These are phyloP conservation scores for Trichothecium sympodiale DNA, from an alignment of 2,329 filamentous ascomycete genomes.

Conservation along the genomic window DNA sequence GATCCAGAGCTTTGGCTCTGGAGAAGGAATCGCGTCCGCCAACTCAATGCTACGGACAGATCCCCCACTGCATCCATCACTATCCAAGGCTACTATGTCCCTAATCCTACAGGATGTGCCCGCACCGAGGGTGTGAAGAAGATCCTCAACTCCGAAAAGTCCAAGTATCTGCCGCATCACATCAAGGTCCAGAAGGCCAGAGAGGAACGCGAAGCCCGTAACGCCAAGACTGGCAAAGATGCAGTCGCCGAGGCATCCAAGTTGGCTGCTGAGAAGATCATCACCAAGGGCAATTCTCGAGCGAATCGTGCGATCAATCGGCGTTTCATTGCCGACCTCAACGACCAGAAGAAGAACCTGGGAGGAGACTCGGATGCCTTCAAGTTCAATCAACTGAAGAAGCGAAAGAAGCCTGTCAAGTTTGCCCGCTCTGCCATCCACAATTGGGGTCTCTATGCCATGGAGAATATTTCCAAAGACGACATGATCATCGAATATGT, in stretches of 20 bases:
- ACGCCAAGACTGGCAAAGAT: conserved; percentile 56
- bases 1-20: conserved; percentile 46
- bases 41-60: conserved; percentile 34
- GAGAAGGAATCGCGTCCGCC: conserved; percentile 42
- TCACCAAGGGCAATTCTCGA: conserved; percentile 80
- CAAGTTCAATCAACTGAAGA: conserved; percentile 98
- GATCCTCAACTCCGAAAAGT: conserved; percentile 95
- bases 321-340: conserved; percentile 86
- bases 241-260: conserved; percentile 56
- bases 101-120: conserved; percentile 74
- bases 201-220: conserved; percentile 77
- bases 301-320: conserved; percentile 94
- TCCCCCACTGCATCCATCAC: conserved; percentile 20
- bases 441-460: conserved; percentile 96
- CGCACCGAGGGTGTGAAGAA: conserved; percentile 90
- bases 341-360: conserved; percentile 82
- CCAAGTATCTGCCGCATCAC: conserved; percentile 93
- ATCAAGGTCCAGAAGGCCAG: conserved; percentile 89
- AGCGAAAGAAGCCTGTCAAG: conserved; percentile 97
- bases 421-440: conserved; percentile 97
- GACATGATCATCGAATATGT: conserved; percentile 99
- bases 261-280: conserved; percentile 66
- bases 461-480: conserved; percentile 93
- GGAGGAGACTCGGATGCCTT: conserved; percentile 81
- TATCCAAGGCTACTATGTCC: conserved; percentile 66